These are phyloP conservation scores for Hypoxylon sp. DNA, from an alignment of 2,329 filamentous ascomycete genomes.

Conservation along the genomic window DNA sequence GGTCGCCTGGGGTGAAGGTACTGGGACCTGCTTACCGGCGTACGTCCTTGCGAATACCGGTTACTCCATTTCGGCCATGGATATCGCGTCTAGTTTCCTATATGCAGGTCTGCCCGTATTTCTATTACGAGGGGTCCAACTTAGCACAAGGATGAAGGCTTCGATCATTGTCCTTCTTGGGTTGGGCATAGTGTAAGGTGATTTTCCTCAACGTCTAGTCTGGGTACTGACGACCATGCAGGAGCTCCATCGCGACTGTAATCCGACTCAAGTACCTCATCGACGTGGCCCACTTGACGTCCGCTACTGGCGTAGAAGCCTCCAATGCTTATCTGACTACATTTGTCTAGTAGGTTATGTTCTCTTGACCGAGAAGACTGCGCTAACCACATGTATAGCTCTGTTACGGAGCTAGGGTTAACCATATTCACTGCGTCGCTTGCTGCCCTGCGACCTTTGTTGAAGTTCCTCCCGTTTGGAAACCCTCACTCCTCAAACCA, in stretches of 20 bases:
- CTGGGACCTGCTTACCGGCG: conserved; percentile 20
- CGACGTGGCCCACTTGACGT: conserved; percentile 21
- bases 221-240: conserved; percentile 9
- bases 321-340: conserved; percentile 22
- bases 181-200: conserved; percentile 14
- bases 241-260: conserved; percentile 26
- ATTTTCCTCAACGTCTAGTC: neutral
- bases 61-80: conserved; percentile 21
- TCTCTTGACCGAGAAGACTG: neutral
- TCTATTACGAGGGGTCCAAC: conserved; percentile 17
- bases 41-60: conserved; percentile 22
- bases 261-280: conserved; percentile 24
- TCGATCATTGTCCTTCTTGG: conserved; percentile 21
- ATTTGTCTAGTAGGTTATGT: conserved; percentile 22
- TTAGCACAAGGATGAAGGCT: conserved; percentile 12
- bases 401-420: conserved; percentile 20
- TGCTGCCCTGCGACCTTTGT: conserved; percentile 25
- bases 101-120: conserved; percentile 22
- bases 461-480: conserved; percentile 16
- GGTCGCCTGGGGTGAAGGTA: conserved; percentile 22
- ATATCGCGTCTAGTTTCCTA: conserved; percentile 24
- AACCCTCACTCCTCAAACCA: neutral
- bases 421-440: conserved; percentile 25
- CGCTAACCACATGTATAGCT: conserved; percentile 13
- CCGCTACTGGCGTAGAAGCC: conserved; percentile 10